Evolutionary conservation across 1,284 basidiomycete species (phyloP).

Genomic region (Vanrija sp.): DNA sequence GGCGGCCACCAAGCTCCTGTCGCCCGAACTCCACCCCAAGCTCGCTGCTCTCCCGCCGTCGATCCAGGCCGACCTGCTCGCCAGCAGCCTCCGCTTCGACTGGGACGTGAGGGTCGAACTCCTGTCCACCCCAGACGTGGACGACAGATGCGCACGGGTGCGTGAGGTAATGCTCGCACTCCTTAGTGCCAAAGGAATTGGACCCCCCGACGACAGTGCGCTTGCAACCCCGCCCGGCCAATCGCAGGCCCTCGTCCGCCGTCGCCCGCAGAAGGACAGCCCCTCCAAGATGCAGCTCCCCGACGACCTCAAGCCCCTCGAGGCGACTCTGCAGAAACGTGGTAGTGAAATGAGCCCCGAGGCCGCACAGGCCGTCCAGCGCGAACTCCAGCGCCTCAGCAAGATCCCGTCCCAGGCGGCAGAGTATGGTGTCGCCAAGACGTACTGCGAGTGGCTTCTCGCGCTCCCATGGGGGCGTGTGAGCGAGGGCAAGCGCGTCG

Average conservation of each 20-base stretch:
- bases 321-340: constrained; percentile 18
- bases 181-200: constrained; percentile 21
- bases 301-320: constrained; percentile 38
- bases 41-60: constrained; percentile 29
- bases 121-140: constrained; percentile 30
- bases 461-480: constrained; percentile 41
- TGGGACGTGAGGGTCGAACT: constrained; percentile 40
- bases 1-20: constrained; percentile 28
- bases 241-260: constrained; percentile 2
- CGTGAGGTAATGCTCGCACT: constrained; percentile 25
- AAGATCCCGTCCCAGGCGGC: constrained; percentile 42
- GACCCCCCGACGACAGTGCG: constrained; percentile 9
- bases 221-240: constrained; percentile 5
- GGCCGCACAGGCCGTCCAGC: constrained; percentile 24
- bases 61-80: constrained; percentile 38
- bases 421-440: constrained; percentile 43
- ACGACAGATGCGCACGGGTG: constrained; percentile 27
- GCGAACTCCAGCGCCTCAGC: constrained; percentile 32
- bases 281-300: constrained; percentile 18
- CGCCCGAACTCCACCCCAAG: constrained; percentile 32
- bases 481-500: constrained; percentile 26
- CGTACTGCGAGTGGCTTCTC: constrained; percentile 43
- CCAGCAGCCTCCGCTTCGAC: constrained; percentile 30
- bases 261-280: constrained; percentile 2
- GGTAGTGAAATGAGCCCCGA: constrained; percentile 23